Evolutionary conservation across 345 rosid species (phyloP).

Genomic region (Populus nigra): DNA sequence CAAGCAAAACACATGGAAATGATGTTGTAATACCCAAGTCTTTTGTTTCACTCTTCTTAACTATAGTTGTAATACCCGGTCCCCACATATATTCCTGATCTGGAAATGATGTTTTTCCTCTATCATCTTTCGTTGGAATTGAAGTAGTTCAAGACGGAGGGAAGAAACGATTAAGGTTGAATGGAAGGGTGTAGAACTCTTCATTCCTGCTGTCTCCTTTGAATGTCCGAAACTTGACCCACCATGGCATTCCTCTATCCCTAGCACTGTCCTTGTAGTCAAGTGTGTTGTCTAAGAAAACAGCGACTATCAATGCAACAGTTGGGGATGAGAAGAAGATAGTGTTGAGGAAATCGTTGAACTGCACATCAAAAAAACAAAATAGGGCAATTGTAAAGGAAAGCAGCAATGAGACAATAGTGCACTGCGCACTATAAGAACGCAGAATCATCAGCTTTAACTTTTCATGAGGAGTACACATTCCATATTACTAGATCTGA

Average conservation of each 20-base stretch:
- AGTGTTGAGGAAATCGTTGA: constrained; percentile 93
- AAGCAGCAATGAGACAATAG: neutral
- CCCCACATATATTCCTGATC: neutral
- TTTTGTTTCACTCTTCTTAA: neutral
- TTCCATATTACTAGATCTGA: neutral
- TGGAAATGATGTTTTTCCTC: constrained; percentile 37
- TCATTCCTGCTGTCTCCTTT: constrained; percentile 87
- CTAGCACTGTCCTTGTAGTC: constrained; percentile 81
- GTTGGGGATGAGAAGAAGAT: constrained; percentile 90
- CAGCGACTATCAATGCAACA: constrained; percentile 69
- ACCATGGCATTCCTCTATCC: constrained; percentile 97
- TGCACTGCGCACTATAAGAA: neutral
- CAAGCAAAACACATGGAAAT: constrained; percentile 9
- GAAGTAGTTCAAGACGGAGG: constrained; percentile 63
- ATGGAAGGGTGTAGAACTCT: constrained; percentile 93
- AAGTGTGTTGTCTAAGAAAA: constrained; percentile 87
- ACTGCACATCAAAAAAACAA: constrained; percentile 41
- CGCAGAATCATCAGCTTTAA: neutral
- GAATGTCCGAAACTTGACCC: constrained; percentile 84
- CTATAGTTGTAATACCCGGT: neutral
- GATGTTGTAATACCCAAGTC: no score
- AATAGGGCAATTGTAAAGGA: neutral
- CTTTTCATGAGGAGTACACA: neutral
- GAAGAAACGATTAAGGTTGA: constrained; percentile 92
- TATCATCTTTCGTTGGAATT: neutral